Conservation (phyloP, 169 alveolate species). For the Blepharisma undulans region DNA sequence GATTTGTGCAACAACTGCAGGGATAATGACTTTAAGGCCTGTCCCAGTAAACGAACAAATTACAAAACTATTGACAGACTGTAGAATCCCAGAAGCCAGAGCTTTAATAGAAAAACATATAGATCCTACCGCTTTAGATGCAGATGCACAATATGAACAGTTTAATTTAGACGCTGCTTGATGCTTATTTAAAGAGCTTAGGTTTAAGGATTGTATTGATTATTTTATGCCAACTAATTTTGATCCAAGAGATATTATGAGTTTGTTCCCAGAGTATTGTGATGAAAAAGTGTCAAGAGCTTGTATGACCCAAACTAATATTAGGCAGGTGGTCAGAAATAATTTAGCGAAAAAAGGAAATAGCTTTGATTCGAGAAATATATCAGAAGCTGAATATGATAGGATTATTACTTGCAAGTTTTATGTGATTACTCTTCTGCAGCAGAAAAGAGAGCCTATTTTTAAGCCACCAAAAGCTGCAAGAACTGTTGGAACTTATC, state of each 20-base stretch:
- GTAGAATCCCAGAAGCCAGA: constrained; percentile 36
- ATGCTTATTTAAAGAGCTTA: constrained; percentile 28
- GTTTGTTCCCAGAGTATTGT: constrained; percentile 30
- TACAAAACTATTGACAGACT: neutral
- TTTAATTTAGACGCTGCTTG: constrained; percentile 47
- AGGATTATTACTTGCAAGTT: neutral
- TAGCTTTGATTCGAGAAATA: neutral
- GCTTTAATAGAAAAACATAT: neutral
- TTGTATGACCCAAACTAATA: neutral
- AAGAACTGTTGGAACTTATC: neutral
- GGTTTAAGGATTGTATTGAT: neutral
- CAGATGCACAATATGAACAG: neutral
- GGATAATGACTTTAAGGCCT: neutral
- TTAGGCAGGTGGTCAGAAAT: neutral
- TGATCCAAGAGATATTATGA: constrained; percentile 43
- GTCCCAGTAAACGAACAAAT: constrained; percentile 29
- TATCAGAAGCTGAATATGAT: neutral
- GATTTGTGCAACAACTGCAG: neutral
- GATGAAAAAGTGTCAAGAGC: neutral
- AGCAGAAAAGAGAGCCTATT: constrained; percentile 20
- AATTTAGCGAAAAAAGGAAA: neutral
- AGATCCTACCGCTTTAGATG: neutral
- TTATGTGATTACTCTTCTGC: neutral
- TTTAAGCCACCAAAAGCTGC: constrained; percentile 35
- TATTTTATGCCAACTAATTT: constrained; percentile 20